Percentiles rank a stretch among this genome's conserved stretches.
Evolutionary conservation across 75 land plant genomes (phyloP).

Genomic region (Selaginella moellendorffii): DNA sequence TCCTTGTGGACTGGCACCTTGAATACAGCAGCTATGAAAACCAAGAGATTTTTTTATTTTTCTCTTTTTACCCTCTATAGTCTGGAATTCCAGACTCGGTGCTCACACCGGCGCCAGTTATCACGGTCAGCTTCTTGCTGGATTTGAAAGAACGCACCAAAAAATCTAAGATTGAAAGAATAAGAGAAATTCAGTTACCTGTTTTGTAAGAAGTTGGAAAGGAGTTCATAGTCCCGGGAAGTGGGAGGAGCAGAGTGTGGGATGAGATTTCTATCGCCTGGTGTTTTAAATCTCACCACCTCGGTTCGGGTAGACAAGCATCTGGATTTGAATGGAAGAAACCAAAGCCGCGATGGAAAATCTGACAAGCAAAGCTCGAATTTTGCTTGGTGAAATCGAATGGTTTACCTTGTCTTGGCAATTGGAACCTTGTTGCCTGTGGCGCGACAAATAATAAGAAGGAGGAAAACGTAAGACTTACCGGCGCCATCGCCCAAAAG

Average conservation of each 20-base stretch:
- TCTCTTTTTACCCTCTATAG: conserved; percentile 49
- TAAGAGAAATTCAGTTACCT: conserved; percentile 23
- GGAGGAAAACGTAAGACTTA: too few species aligned
- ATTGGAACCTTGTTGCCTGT: too few species aligned
- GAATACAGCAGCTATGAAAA: not conserved
- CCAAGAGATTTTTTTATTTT: not conserved
- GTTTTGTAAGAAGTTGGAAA: conserved; percentile 43
- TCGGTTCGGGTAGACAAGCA: too few species aligned
- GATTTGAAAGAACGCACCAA: not conserved
- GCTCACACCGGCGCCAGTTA: conserved; percentile 94
- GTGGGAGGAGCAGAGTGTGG: conserved; percentile 61
- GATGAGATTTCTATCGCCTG: conserved; percentile 38
- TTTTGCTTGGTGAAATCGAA: too few species aligned
- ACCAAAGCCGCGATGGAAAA: too few species aligned
- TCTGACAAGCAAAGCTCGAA: too few species aligned
- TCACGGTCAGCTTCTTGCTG: conserved; percentile 73
- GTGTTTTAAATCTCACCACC: too few species aligned
- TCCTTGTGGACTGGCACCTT: conserved; percentile 68
- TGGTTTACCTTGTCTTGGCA: too few species aligned
- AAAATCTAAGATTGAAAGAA: not conserved
- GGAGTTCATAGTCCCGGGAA: conserved; percentile 28
- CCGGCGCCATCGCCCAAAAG: too few species aligned
- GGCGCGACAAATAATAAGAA: too few species aligned
- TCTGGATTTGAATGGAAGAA: too few species aligned
- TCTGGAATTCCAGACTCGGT: conserved; percentile 95